Conservation (phyloP, 1,284 basidiomycete genomes). For the Mycena citricolor region DNA sequence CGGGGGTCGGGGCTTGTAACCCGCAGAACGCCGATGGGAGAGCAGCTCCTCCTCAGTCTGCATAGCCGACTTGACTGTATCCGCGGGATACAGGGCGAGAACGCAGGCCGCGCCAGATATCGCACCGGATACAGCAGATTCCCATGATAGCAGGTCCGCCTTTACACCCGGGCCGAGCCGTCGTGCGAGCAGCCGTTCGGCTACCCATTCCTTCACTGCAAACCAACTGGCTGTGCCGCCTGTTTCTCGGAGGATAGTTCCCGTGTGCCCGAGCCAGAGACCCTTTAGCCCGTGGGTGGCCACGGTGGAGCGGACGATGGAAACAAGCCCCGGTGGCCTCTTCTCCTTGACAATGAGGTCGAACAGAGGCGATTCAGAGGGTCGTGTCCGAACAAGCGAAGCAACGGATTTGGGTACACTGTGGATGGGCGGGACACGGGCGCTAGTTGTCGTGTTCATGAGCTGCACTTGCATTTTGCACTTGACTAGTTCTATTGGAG, state of each 20-base stretch:
- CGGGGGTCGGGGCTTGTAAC: constrained; percentile 26
- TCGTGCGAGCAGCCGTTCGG: constrained; percentile 56
- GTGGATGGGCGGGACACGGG: constrained; percentile 21
- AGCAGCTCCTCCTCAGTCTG: constrained; percentile 92
- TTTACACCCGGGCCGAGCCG: constrained; percentile 30
- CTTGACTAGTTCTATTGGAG: constrained; percentile 94
- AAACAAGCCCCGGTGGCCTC: constrained; percentile 62
- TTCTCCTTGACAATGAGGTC: constrained; percentile 21
- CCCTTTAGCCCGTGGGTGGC: constrained; percentile 75
- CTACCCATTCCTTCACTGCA: constrained; percentile 79
- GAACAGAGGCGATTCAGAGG: constrained; percentile 27
- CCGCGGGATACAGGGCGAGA: constrained; percentile 86
- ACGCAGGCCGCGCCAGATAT: constrained; percentile 88
- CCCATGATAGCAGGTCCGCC: constrained; percentile 65
- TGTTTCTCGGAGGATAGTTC: constrained; percentile 92
- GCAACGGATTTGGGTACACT: constrained; percentile 10
- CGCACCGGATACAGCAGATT: constrained; percentile 86
- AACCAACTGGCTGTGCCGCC: constrained; percentile 95
- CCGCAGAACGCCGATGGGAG: constrained; percentile 35
- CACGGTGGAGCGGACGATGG: constrained; percentile 67
- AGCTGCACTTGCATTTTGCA: constrained; percentile 99
- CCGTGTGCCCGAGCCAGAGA: constrained; percentile 95
- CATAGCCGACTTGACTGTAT: constrained; percentile 92
- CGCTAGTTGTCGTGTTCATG: constrained; percentile 35
- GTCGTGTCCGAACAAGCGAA: constrained; percentile 13